phyloP scores from a whole-genome alignment of 73 alveolate genomes.

The Paramecium bursaria region DNA sequence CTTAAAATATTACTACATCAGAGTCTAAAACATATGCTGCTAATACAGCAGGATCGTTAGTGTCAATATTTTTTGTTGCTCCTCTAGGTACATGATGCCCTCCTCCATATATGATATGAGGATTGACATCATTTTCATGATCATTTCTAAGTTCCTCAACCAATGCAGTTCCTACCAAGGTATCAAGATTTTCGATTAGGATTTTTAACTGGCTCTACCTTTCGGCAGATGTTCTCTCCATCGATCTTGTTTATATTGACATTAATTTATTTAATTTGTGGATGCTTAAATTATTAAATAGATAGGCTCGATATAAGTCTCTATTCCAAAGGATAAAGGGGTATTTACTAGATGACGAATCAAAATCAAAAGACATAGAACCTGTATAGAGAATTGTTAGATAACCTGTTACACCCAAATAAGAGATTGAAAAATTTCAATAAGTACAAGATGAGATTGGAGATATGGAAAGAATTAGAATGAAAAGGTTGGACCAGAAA shows the following conservation, averaged over 20 bases:
- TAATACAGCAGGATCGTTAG: not conserved
- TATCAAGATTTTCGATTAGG: constrained; percentile 32
- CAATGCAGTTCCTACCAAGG: constrained; percentile 64
- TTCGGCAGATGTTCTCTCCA: constrained; percentile 50
- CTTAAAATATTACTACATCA: no score
- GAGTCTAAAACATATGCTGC: no score
- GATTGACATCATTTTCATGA: constrained; percentile 64
- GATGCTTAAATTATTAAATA: no score
- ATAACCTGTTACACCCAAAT: constrained; percentile 52
- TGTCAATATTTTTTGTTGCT: constrained; percentile 55
- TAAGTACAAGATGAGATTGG: constrained; percentile 48
- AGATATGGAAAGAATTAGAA: constrained; percentile 65
- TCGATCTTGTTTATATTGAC: constrained; percentile 47
- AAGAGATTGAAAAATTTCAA: constrained; percentile 55
- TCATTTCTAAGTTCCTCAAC: constrained; percentile 71
- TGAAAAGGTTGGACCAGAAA: constrained; percentile 55
- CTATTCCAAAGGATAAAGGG: no score
- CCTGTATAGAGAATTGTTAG: no score
- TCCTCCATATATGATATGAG: constrained; percentile 63
- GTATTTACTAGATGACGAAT: no score
- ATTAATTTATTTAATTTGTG: no score
- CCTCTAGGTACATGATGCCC: constrained; percentile 66
- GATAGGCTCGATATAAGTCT: no score
- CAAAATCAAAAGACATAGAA: no score
- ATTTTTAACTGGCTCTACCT: constrained; percentile 31